Percentiles rank a stretch among this genome's conserved stretches.
These are phyloP conservation scores for Clitopilus passeckerianus DNA, from an alignment of 768 basidiomycete species.

Conservation along the genomic window DNA sequence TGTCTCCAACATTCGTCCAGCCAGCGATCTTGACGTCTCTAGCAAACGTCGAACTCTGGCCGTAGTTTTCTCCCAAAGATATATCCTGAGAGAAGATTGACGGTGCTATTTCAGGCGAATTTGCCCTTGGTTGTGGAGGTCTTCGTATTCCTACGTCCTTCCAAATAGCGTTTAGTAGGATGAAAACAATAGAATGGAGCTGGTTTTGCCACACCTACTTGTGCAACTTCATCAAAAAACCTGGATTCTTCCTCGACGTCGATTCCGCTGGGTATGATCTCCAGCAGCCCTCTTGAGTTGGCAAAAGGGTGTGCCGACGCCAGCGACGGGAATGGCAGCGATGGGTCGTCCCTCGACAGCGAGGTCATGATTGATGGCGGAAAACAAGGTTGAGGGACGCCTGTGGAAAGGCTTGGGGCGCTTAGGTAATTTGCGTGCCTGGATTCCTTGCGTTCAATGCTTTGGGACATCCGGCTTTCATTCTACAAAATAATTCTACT, in stretches of 20 bases:
- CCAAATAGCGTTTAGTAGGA: background rate
- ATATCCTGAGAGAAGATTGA: slow-evolving; percentile 68
- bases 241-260: slow-evolving; percentile 65
- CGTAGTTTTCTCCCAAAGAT: slow-evolving; percentile 60
- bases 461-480: no score
- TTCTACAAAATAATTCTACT: no score
- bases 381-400: background rate
- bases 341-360: background rate
- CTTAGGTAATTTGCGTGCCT: background rate
- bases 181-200: background rate
- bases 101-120: slow-evolving; percentile 30
- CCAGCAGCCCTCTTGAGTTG: slow-evolving; percentile 41
- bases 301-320: slow-evolving; percentile 37
- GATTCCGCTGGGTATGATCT: slow-evolving; percentile 51
- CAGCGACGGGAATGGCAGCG: slow-evolving; percentile 3
- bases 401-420: background rate
- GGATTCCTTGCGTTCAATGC: background rate
- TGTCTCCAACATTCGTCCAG: slow-evolving; percentile 72
- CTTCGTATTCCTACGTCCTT: slow-evolving; percentile 10
- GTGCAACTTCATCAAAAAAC: slow-evolving; percentile 61
- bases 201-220: slow-evolving; percentile 16
- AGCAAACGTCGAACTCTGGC: slow-evolving; percentile 52
- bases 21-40: slow-evolving; percentile 61
- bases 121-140: slow-evolving; percentile 15
- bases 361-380: background rate